Evolutionary conservation across 2,329 filamentous ascomycete species (phyloP), one percentile per base, ranked within the genome.

Genomic region (Ceratocystis cacaofunesta): DNA sequence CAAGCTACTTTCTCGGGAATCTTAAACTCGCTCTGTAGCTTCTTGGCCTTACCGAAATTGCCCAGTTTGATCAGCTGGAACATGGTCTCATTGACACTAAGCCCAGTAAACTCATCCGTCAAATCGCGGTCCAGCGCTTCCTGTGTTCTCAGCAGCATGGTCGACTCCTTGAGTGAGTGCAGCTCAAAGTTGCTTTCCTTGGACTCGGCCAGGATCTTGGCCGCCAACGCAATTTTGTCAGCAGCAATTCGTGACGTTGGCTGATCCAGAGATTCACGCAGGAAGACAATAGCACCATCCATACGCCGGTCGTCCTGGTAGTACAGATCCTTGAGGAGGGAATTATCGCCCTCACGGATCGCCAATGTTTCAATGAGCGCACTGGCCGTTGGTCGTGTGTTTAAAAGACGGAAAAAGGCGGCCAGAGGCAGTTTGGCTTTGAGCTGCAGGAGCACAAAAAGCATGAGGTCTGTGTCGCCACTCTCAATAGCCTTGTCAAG

Each of bases 401-500:
- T 96, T 76, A 97, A 90, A 60, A 87, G 87, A 62, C 91, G 86
- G 80, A 99, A 97, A 79, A 99, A 99, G 43, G 84, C 87, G 0
- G 92, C 90, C 1, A 96, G 80, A 0, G 94, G 90, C 6, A 96
- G 80, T 73, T 96, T 96, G 75, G 90, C 90, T 77, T 91, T 94
- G 46, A 99, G 78, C 68, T 92, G 87, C 6, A 95, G 78, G 5
- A 99, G 81, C 4, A 99, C 94, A 72, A 87, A 92, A 70, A 90
- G 87, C n/a, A 96, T 84, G 1, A 99, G 81, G 70, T 99, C 94
- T 0, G 92, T 92, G 72, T 99, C 94, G 19, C 92, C 92, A 68
- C 90, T 95, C 73, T 96, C 91, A 67, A 97, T 90, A 8, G 94
- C 92, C 75, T 97, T 99, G 78, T 97, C 92, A 0, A 99, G 82